Evolutionary conservation across 257 asterid genomes (phyloP).

Genomic region (Cordia subcordata): DNA sequence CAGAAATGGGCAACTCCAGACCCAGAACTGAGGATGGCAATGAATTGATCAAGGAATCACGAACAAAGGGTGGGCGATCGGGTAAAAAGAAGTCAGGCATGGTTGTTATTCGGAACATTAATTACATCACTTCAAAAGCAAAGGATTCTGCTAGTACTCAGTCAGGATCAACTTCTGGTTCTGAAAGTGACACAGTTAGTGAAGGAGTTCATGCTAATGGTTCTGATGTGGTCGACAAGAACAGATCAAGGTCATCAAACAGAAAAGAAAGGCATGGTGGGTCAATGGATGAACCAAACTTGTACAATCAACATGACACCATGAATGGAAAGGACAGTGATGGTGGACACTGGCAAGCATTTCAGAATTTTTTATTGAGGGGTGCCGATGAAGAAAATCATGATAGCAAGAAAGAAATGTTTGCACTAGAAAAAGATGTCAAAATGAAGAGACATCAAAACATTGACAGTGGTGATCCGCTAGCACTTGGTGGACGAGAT

Average conservation of each 20-base stretch:
- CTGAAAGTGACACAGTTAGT: slow-evolving; percentile 40
- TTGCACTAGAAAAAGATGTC: slow-evolving; percentile 51
- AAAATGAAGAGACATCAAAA: slow-evolving; percentile 40
- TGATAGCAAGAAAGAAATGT: slow-evolving; percentile 41
- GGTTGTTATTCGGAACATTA: slow-evolving; percentile 46
- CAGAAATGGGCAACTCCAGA: slow-evolving; percentile 21
- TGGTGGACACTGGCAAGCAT: slow-evolving; percentile 79
- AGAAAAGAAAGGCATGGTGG: slow-evolving; percentile 40
- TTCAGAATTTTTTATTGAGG: slow-evolving; percentile 72
- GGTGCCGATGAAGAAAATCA: slow-evolving; percentile 52
- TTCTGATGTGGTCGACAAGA: slow-evolving; percentile 25
- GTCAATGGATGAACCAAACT: slow-evolving; percentile 31
- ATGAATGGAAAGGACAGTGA: slow-evolving; percentile 47
- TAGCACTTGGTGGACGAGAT: slow-evolving; percentile 39
- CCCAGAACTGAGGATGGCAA: slow-evolving; percentile 27
- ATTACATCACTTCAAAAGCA: slow-evolving; percentile 34
- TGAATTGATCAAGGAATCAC: slow-evolving; percentile 39
- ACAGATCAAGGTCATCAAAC: slow-evolving; percentile 35
- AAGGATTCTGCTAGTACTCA: slow-evolving; percentile 18
- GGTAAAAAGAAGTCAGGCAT: slow-evolving; percentile 35
- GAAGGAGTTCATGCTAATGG: slow-evolving; percentile 33
- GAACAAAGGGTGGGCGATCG: slow-evolving; percentile 36
- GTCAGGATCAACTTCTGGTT: slow-evolving; percentile 28
- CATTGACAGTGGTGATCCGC: slow-evolving; percentile 41
- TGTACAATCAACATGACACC: slow-evolving; percentile 29